A percentile compares a stretch with the other conserved stretches of the same genome.
Evolutionary conservation across 2,329 filamentous ascomycete genomes (phyloP).

Genomic region (Curvularia hawaiiensis): DNA sequence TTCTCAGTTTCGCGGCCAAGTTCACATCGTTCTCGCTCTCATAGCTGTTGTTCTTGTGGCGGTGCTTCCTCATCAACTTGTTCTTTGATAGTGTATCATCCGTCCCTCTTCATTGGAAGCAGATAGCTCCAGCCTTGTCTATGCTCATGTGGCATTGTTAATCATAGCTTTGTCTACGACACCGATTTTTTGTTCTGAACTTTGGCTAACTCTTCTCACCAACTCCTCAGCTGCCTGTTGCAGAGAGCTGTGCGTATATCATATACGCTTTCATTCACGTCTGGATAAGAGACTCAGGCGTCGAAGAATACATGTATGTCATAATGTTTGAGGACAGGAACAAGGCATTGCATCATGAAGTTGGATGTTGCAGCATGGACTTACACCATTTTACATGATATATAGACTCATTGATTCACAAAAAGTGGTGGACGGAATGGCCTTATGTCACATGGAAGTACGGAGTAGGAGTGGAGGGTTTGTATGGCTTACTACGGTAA

Average conservation of each 20-base stretch:
- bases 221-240: slow-evolving; percentile 5
- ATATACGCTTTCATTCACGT: slow-evolving; percentile 17
- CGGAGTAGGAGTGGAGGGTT: neutral
- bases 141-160: slow-evolving; percentile 14
- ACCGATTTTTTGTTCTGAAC: slow-evolving; percentile 20
- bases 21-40: neutral
- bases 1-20: slow-evolving; percentile 12
- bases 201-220: neutral
- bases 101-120: slow-evolving; percentile 17
- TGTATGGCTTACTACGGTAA: neutral
- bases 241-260: slow-evolving; percentile 19
- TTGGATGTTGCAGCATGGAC: slow-evolving; percentile 7
- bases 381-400: neutral
- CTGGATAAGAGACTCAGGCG: slow-evolving; percentile 20
- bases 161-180: slow-evolving; percentile 1
- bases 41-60: neutral
- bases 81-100: neutral
- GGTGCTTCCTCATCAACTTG: neutral
- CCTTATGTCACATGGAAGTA: neutral
- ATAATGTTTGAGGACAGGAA: slow-evolving; percentile 25
- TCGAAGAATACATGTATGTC: slow-evolving; percentile 18
- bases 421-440: neutral
- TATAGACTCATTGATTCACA: too few relatives aligned
- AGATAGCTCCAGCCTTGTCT: slow-evolving; percentile 24
- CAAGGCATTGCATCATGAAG: slow-evolving; percentile 27